Evolutionary conservation across 2,329 filamentous ascomycete genomes (phyloP).

Genomic region (Lasiodiplodia hormozganensis): DNA sequence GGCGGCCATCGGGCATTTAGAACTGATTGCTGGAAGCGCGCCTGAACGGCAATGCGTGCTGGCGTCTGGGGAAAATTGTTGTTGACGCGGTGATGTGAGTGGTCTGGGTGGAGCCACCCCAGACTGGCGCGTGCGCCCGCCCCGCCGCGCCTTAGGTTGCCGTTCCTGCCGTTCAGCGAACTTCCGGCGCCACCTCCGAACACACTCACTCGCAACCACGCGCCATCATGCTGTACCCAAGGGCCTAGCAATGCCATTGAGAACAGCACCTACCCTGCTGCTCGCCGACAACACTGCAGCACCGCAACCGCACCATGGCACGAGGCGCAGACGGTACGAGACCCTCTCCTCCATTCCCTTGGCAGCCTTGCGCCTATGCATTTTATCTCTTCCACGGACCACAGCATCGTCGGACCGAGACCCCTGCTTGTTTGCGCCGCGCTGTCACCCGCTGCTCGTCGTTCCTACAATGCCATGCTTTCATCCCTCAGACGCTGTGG

Average conservation of each 20-base stretch:
- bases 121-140: not conserved
- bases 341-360: not conserved
- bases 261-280: no score
- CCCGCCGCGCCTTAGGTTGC: not conserved
- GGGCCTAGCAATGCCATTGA: no score
- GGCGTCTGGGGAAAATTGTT: not conserved
- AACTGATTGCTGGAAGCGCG: not conserved
- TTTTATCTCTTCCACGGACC: not conserved
- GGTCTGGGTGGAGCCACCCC: constrained; percentile 11
- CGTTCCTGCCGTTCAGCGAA: no score
- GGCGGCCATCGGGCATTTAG: constrained; percentile 38
- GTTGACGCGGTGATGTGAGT: constrained; percentile 20
- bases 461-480: not conserved
- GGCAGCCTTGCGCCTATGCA: not conserved
- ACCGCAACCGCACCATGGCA: not conserved
- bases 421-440: not conserved
- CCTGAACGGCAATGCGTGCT: constrained; percentile 18
- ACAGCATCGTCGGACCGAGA: not conserved
- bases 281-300: not conserved
- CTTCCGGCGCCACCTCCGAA: no score
- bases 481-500: not conserved
- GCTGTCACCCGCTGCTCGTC: not conserved
- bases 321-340: not conserved
- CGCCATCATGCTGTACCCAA: no score
- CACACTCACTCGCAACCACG: no score